Evolutionary conservation across 805 yeast species (phyloP).

Genomic region (Candida glaebosa): DNA sequence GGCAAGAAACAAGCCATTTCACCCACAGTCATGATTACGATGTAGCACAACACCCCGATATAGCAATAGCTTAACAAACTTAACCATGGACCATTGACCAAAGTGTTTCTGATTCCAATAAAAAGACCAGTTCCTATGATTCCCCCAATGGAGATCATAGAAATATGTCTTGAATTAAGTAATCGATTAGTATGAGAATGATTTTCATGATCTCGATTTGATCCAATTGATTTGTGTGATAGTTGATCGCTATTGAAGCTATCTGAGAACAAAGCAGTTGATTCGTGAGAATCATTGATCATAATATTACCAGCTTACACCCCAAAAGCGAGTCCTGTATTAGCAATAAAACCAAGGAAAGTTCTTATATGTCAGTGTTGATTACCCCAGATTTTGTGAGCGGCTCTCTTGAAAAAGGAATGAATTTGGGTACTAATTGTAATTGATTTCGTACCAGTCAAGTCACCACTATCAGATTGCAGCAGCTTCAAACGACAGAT

Average conservation of each 20-base stretch:
- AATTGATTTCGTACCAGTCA: too few relatives aligned
- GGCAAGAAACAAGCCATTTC: conserved; percentile 19
- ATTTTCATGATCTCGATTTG: neutral
- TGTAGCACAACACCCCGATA: conserved; percentile 16
- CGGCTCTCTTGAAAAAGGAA: too few relatives aligned
- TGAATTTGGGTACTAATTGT: too few relatives aligned
- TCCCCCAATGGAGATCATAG: conserved; percentile 22
- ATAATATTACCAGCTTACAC: neutral
- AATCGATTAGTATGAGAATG: conserved; percentile 8
- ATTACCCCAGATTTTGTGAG: too few relatives aligned
- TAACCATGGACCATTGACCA: conserved; percentile 17
- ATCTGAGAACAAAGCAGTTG: neutral
- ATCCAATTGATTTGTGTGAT: neutral
- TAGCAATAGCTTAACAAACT: conserved; percentile 16
- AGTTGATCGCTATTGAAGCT: neutral
- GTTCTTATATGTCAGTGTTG: too few relatives aligned
- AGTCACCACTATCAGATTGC: too few relatives aligned
- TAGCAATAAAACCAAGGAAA: too few relatives aligned
- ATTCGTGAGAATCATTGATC: neutral
- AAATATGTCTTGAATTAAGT: conserved; percentile 9
- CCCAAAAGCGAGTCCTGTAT: too few relatives aligned
- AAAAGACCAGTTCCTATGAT: conserved; percentile 23
- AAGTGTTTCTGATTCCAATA: conserved; percentile 12
- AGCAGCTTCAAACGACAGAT: too few relatives aligned
- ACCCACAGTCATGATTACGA: conserved; percentile 17